These are phyloP conservation scores for Grosmannia penicillata DNA, from an alignment of 2,329 filamentous ascomycete species.

Conservation along the genomic window DNA sequence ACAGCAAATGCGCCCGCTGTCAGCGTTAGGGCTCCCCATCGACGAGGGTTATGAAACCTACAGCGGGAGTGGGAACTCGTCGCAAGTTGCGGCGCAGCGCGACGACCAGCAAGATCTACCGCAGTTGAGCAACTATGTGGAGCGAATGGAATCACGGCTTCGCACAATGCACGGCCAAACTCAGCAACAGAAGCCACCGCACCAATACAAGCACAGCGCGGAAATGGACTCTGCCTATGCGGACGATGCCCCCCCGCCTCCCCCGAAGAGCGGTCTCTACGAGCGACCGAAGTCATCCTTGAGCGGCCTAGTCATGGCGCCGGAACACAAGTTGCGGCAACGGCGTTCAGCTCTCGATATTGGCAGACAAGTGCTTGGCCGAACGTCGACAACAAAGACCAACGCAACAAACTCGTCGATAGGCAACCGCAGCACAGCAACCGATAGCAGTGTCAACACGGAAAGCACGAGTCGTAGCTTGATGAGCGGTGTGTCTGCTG, in stretches of 20 bases:
- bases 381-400: conserved; percentile 81
- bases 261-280: conserved; percentile 28
- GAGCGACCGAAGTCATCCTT: conserved; percentile 46
- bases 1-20: conserved; percentile 42
- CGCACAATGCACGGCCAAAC: conserved; percentile 53
- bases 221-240: conserved; percentile 27
- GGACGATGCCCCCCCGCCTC: conserved; percentile 36
- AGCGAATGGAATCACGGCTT: conserved; percentile 78
- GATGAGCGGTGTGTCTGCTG: conserved; percentile 87
- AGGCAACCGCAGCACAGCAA: conserved; percentile 52
- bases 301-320: conserved; percentile 21
- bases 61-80: conserved; percentile 34
- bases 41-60: conserved; percentile 48
- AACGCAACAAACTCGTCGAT: conserved; percentile 66
- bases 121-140: conserved; percentile 72
- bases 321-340: conserved; percentile 35
- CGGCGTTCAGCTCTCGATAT: conserved; percentile 72
- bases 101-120: conserved; percentile 43
- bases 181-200: conserved; percentile 4
- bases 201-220: conserved; percentile 3
- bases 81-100: conserved; percentile 23
- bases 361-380: conserved; percentile 50
- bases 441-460: conserved; percentile 52
- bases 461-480: conserved; percentile 70
- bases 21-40: conserved; percentile 52